These are phyloP conservation scores for Venturia carpophila DNA, from an alignment of 2,329 filamentous ascomycete species.

Conservation along the genomic window DNA sequence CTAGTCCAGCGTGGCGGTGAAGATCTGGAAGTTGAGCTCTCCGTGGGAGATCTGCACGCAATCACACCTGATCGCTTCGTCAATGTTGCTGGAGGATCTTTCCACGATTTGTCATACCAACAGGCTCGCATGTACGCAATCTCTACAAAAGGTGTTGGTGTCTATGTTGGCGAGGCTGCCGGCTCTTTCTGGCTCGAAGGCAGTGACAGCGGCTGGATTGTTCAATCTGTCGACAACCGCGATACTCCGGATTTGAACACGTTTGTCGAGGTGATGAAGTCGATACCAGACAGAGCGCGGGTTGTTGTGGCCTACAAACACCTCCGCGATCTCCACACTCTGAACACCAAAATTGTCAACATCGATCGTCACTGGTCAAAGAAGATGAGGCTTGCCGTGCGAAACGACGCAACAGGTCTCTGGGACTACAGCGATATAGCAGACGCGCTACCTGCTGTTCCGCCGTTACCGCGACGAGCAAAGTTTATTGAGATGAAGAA, in stretches of 20 bases:
- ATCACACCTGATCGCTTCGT: constrained; percentile 97
- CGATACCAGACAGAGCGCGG: constrained; percentile 70
- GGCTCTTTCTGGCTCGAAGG: constrained; percentile 94
- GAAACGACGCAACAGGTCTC: constrained; percentile 81
- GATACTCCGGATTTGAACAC: constrained; percentile 79
- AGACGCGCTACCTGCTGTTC: constrained; percentile 66
- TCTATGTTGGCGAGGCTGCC: constrained; percentile 89
- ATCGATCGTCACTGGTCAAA: constrained; percentile 93
- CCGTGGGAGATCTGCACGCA: constrained; percentile 80
- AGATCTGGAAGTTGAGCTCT: constrained; percentile 75
- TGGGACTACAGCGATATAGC: constrained; percentile 92
- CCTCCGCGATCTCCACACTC: constrained; percentile 84
- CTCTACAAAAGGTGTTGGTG: constrained; percentile 65
- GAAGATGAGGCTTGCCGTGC: constrained; percentile 85
- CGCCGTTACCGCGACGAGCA: constrained; percentile 66
- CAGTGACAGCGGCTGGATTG: constrained; percentile 84
- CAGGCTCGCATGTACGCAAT: constrained; percentile 95
- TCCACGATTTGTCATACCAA: constrained; percentile 95
- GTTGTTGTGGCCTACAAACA: constrained; percentile 96
- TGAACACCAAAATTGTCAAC: constrained; percentile 86
- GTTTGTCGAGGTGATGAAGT: constrained; percentile 86
- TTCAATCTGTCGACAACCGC: constrained; percentile 87
- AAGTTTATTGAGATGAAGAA: constrained; percentile 90
- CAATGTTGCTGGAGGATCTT: constrained; percentile 84
- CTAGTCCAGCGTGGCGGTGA: constrained; percentile 83